These are phyloP conservation scores for Puccinia hordei DNA, from an alignment of 1,284 basidiomycete genomes.

Conservation along the genomic window DNA sequence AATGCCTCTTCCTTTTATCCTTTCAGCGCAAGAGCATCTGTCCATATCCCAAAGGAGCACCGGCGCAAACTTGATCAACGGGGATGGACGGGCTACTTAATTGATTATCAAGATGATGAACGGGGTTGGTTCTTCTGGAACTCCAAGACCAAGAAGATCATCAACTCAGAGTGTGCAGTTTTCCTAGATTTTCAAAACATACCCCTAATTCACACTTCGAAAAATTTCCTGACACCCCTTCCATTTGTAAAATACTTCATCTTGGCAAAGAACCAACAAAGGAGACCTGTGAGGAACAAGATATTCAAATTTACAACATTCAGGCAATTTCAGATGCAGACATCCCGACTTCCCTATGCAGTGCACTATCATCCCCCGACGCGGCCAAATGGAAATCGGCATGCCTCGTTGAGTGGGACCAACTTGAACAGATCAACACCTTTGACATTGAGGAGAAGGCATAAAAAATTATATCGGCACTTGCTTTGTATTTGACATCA, in stretches of 20 bases:
- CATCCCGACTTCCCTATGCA: neutral
- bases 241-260: neutral
- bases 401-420: neutral
- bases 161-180: neutral
- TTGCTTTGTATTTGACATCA: conserved; percentile 11
- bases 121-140: conserved; percentile 13
- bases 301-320: neutral
- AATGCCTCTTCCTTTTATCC: neutral
- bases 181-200: conserved; percentile 4
- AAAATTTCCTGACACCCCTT: neutral
- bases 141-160: neutral
- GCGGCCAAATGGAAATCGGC: neutral
- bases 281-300: neutral
- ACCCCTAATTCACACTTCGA: neutral
- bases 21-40: neutral
- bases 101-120: conserved; percentile 6
- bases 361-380: neutral
- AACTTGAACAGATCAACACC: neutral
- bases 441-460: neutral
- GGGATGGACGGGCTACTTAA: neutral
- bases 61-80: neutral
- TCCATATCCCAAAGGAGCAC: conserved; percentile 14
- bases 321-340: neutral
- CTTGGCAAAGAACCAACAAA: neutral
- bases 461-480: neutral